These are phyloP conservation scores for Solanum medicagineum DNA, from an alignment of 257 asterid species.

Conservation along the genomic window DNA sequence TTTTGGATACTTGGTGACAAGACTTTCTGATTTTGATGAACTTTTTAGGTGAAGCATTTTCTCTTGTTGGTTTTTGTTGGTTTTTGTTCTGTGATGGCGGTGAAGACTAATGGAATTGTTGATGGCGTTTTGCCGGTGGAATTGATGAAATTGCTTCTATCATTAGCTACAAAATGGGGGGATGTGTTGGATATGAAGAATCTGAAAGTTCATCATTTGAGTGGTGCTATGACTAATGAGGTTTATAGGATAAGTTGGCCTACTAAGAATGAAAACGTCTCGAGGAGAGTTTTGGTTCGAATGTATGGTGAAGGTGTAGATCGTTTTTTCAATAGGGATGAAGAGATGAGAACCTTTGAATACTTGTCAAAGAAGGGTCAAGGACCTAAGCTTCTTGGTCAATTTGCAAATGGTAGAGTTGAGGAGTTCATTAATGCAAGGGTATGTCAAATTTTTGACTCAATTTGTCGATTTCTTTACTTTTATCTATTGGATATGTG, in stretches of 20 bases:
- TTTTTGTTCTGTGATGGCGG: slow-evolving; percentile 32
- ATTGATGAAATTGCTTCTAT: slow-evolving; percentile 28
- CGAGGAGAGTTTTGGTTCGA: slow-evolving; percentile 62
- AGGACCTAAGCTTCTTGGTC: slow-evolving; percentile 77
- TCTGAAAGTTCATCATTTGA: slow-evolving; percentile 45
- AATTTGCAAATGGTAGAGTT: slow-evolving; percentile 60
- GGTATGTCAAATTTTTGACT: slow-evolving; percentile 27
- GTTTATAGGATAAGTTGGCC: slow-evolving; percentile 72
- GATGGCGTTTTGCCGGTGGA: slow-evolving; percentile 55
- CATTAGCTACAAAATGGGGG: slow-evolving; percentile 57
- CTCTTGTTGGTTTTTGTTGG: neutral
- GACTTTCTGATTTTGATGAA: neutral
- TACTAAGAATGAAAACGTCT: slow-evolving; percentile 10
- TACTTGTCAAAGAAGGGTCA: slow-evolving; percentile 46
- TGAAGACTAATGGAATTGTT: slow-evolving; percentile 39
- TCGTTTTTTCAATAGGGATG: slow-evolving; percentile 61
- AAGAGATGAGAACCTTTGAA: slow-evolving; percentile 64
- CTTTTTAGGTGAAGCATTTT: neutral
- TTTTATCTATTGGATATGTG: neutral
- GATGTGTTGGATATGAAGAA: slow-evolving; percentile 32
- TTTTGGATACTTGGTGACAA: neutral
- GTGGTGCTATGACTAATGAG: slow-evolving; percentile 86
- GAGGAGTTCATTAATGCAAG: slow-evolving; percentile 90
- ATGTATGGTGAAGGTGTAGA: slow-evolving; percentile 83
- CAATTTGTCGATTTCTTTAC: neutral